Evolutionary conservation across 2,329 filamentous ascomycete species (phyloP), one percentile per base, ranked within the genome.

Genomic region (Didymella pinodella): DNA sequence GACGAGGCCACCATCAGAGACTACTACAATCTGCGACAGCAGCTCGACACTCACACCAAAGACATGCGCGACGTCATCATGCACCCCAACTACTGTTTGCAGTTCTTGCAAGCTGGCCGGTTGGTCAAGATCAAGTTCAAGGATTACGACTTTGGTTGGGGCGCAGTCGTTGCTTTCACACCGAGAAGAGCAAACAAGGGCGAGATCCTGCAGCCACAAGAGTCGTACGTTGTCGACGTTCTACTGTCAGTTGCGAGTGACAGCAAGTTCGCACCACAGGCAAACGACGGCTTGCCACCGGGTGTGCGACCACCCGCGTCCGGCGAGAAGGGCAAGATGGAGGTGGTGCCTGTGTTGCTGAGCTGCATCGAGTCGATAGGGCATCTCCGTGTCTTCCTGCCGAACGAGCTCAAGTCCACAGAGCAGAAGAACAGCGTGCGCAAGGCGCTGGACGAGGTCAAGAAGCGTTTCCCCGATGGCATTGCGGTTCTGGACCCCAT

Each of bases 21-120:
- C 63, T 99, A 99, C 78, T 97, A 96, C 77, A 90, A 93, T 49
- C 82, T 98, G 44, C 87, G 94, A 57, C 89, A 96, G 71, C 91
- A 96, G 67, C 84, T 99, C 31, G 89, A 91, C 61, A 85, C 83
- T 4, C 96, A 95, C 74, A 90, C 89, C 16, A 90, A 91, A 67
- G 93, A 99, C 63, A 96, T 98, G 89, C 88, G 92, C 18, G 84
- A 89, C 48, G 93, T 98, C 40, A 95, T 98, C 65, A 96, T 92
- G 69, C 93, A 97, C 70, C 95, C 95, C 0, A 90, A 89, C 65
- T 90, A 98, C 79, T 92, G 90, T 69, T 77, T 94, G 34, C 88
- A 90, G 47, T 99, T 92, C 75, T 81, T 99, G 73, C 91, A 96
- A 69, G 85, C 89, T 12, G 95, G 95, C n/a, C 90, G 95, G 11